phyloP scores from a whole-genome alignment of 2,329 filamentous ascomycete genomes.

The Leptographium procerum region DNA sequence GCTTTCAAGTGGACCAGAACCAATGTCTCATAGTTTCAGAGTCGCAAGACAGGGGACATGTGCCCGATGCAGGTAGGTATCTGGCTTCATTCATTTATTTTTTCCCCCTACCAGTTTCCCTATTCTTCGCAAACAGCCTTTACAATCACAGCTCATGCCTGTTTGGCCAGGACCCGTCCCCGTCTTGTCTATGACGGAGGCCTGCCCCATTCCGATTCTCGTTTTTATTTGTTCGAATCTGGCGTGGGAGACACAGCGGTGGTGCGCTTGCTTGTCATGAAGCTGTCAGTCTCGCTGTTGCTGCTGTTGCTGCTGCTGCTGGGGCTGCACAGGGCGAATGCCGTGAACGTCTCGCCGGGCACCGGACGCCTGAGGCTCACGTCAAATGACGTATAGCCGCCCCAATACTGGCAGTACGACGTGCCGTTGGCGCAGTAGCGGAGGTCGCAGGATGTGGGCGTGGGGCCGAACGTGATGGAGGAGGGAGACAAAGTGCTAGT shows the following conservation, averaged over 20 bases:
- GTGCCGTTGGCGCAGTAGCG: constrained; percentile 11
- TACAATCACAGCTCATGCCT: too few species aligned
- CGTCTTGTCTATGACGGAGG: too few species aligned
- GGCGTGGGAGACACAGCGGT: background rate
- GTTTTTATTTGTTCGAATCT: background rate
- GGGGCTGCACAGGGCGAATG: constrained; percentile 6
- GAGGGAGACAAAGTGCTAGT: background rate
- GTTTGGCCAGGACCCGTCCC: too few species aligned
- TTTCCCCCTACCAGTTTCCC: too few species aligned
- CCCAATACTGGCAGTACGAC: constrained; percentile 14
- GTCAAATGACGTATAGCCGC: constrained; percentile 12
- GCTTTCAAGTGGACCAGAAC: too few species aligned
- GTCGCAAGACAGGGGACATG: too few species aligned
- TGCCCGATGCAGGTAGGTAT: too few species aligned
- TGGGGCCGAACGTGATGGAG: background rate
- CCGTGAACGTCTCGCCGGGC: constrained; percentile 12
- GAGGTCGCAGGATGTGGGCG: constrained; percentile 7
- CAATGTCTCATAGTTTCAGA: too few species aligned
- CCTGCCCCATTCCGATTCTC: too few species aligned
- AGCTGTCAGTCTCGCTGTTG: background rate
- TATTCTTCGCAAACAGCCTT: too few species aligned
- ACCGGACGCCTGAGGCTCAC: constrained; percentile 6
- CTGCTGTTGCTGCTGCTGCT: background rate
- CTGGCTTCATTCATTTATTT: too few species aligned
- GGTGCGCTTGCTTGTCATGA: background rate